Base-by-base conservation (phyloP, 1,284 basidiomycete species). In the Mycosarcoma mackinlayi region DNA sequence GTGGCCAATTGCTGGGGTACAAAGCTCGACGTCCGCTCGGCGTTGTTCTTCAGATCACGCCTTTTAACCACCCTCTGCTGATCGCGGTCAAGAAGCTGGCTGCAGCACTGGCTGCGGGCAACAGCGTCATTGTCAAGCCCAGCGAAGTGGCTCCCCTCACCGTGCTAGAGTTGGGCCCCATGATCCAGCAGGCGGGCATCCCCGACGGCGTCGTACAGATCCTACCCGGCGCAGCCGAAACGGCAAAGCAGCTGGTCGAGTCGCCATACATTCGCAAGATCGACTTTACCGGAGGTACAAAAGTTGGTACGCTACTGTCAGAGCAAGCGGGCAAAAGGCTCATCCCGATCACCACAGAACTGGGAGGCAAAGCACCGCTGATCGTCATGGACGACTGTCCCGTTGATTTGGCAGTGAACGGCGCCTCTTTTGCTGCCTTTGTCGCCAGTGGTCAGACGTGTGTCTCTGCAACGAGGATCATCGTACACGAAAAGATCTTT, bases 51-150 rank as follows among this genome's bases (percentile, higher is more conserved):
- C 91, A 92, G 76, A 90, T 93, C 37, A 92, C 62, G 33, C 65
- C 65, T 4, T 68, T 52, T 50, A 68, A 68, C 44, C 65, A 68
- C 14, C 65, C 82, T 92, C 92, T 73, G 90, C 92, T 74, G 25
- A 93, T 93, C 64, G 90, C 91, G 2, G 80, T 92, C 47, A 93
- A 93, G 85, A 93, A 93, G 83, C 89, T 93, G 60, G 90, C 90
- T 0, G 90, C 91, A 6, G 92, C 91, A 0, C 84, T 93, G 14
- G 92, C 92, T 27, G 90, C 91, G 3, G 91, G 92, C 3, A 93
- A 93, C 77, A 50, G 39, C 37, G 64, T 71, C 44, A 86, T 93
- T 47, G 88, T 93, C 25, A 93, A 93, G 75, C 91, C 92, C 3
- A 91, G 90, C 28, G 90, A 91, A 84, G 84, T 90, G 30, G 90